A percentile compares a stretch with the other conserved stretches of the same genome.
Evolutionary conservation across 768 basidiomycete species (phyloP).

Genomic region (Trametopsis cervina): DNA sequence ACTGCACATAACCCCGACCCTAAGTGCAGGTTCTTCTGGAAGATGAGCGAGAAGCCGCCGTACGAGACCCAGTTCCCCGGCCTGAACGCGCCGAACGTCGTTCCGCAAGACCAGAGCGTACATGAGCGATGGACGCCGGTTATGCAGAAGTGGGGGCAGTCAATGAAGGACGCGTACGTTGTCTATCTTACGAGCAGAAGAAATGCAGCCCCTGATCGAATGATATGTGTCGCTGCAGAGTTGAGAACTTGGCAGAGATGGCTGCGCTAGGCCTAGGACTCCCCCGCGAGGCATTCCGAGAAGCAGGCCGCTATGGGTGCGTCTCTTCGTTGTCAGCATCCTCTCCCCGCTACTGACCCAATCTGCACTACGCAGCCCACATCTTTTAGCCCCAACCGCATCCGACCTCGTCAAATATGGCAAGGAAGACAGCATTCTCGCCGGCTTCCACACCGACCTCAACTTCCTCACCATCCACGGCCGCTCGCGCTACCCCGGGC

Average conservation of each 20-base stretch:
- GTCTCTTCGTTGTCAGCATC: not conserved
- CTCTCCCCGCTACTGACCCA: not conserved
- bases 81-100: constrained; percentile 76
- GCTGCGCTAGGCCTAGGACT: constrained; percentile 76
- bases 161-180: constrained; percentile 83
- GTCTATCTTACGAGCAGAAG: not conserved
- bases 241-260: constrained; percentile 86
- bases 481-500: constrained; percentile 77
- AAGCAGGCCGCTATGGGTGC: constrained; percentile 82
- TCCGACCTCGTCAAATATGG: constrained; percentile 83
- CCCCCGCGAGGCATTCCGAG: constrained; percentile 57
- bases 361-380: constrained; percentile 41
- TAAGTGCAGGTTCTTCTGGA: constrained; percentile 93
- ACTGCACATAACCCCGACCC: constrained; percentile 79
- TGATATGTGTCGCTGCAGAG: constrained; percentile 45
- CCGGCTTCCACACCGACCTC: constrained; percentile 92
- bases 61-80: constrained; percentile 74
- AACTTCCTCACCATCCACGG: constrained; percentile 93
- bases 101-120: constrained; percentile 57
- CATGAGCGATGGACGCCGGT: constrained; percentile 57
- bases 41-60: constrained; percentile 67
- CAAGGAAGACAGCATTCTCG: constrained; percentile 74
- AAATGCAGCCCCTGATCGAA: not conserved
- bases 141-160: constrained; percentile 82
- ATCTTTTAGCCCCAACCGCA: constrained; percentile 89